Base-by-base conservation (phyloP, 352 stramenopile species). In the Pythium diclinum region DNA sequence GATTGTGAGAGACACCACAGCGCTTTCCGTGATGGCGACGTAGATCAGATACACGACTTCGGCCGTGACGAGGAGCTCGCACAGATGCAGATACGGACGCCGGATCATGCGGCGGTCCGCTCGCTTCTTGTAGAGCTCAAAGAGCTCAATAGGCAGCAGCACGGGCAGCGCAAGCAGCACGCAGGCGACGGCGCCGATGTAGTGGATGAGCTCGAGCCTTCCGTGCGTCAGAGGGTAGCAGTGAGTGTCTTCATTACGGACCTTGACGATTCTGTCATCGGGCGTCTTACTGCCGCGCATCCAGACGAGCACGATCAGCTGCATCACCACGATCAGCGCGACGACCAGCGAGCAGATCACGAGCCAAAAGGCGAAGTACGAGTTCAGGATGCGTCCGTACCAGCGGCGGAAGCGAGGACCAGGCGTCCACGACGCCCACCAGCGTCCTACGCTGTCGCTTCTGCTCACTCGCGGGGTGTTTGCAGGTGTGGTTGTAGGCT, bases 281-380 rank as follows among this genome's bases (percentile, higher is more conserved):
- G 11, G 16, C 3, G 21, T n/a, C n/a, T 48, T 61, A 21, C 71
- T 58, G 54, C 78, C 34, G 54, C 34, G 55, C n/a, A 72, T 23
- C 9, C 58, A 16, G 3, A 67, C 44, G 7, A 59, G 13, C 36
- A 86, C 65, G 34, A 88, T 69, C 25, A 75, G 59, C 1, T 78
- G 72, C 19, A 87, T 52, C 5, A 73, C 42, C 10, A 87, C 77
- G 16, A 88, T 65, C 28, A 78, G 52, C 23, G 76, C 63, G 44
- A 88, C 75, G 36, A 74, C 72, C 6, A 86, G 40, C 23, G 81
- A 88, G 63, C 79, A 85, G 6, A 73, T 61, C 14, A 87, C 78
- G n/a, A 90, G 75, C 79, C 81, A 88, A 10, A 79, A 77, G 1
- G 79, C 79, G 56, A 88, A 90, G 73, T 88, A 90, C 63, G 81